Evolutionary conservation across 805 yeast genomes (phyloP).

Genomic region (Brettanomyces custersianus): DNA sequence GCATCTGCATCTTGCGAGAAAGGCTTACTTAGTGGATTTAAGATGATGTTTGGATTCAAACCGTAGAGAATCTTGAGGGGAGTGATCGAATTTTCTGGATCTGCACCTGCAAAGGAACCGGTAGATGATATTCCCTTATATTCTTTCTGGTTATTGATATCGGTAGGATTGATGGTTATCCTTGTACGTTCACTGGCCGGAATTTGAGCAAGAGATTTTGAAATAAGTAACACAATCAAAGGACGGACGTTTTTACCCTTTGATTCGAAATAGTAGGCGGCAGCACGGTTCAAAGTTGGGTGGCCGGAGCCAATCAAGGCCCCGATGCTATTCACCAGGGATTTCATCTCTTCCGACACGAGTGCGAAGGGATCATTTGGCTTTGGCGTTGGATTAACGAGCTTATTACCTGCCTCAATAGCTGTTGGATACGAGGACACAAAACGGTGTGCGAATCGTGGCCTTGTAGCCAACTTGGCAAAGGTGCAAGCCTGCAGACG

Average conservation of each 20-base stretch:
- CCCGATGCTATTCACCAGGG: constrained; percentile 80
- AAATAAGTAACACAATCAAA: constrained; percentile 69
- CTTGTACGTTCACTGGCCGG: constrained; percentile 63
- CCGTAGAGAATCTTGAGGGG: constrained; percentile 85
- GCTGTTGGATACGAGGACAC: constrained; percentile 41
- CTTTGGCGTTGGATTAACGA: constrained; percentile 48
- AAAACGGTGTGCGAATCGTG: constrained; percentile 6
- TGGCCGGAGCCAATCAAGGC: constrained; percentile 85
- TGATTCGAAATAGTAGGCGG: constrained; percentile 91
- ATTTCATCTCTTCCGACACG: constrained; percentile 89
- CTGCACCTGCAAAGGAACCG: constrained; percentile 50
- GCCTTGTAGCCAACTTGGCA: no score
- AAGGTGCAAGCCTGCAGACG: no score
- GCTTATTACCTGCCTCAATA: constrained; percentile 60
- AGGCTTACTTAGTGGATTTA: constrained; percentile 79
- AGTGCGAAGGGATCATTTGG: constrained; percentile 73
- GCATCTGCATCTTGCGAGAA: constrained; percentile 59
- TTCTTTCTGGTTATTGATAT: constrained; percentile 59
- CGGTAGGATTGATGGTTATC: constrained; percentile 49
- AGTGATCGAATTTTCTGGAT: constrained; percentile 56
- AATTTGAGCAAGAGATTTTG: constrained; percentile 71
- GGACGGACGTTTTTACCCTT: constrained; percentile 97
- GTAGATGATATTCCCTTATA: constrained; percentile 48
- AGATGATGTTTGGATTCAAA: constrained; percentile 71
- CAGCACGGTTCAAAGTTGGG: constrained; percentile 83